Percentiles rank a stretch among this genome's conserved stretches.
phyloP scores from a whole-genome alignment of 345 rosid species.

The Brassica nigra region DNA sequence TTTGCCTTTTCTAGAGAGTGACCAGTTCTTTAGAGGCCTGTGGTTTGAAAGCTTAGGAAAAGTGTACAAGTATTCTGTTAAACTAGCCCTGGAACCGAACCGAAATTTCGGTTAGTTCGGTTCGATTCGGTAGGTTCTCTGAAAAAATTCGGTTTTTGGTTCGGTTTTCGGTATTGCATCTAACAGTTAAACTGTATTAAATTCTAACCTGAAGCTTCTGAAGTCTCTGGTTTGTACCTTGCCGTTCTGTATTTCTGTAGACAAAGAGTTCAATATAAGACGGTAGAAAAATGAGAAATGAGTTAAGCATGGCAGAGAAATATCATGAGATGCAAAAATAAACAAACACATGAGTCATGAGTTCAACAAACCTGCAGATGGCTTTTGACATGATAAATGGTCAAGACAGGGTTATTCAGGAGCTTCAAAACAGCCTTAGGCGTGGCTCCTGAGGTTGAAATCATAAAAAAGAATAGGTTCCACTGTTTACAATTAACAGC shows the following conservation, averaged over 20 bases:
- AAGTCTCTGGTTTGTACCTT: slow-evolving; percentile 75
- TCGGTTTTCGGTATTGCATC: too few species aligned
- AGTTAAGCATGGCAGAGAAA: slow-evolving; percentile 5
- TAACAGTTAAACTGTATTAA: neutral
- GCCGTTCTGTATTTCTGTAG: slow-evolving; percentile 91
- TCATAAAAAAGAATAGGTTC: neutral
- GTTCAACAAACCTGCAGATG: slow-evolving; percentile 73
- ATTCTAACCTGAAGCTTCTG: slow-evolving; percentile 52
- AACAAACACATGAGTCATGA: neutral
- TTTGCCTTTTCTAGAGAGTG: slow-evolving; percentile 6
- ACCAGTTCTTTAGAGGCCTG: neutral
- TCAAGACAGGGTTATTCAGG: slow-evolving; percentile 79
- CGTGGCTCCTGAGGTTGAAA: slow-evolving; percentile 77
- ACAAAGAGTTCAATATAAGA: slow-evolving; percentile 13
- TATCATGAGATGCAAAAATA: neutral
- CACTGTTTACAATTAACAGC: neutral
- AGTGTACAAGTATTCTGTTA: neutral
- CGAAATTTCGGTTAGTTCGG: too few species aligned
- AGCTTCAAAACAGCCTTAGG: slow-evolving; percentile 91
- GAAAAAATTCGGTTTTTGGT: too few species aligned
- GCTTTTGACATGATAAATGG: slow-evolving; percentile 97
- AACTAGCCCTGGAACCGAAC: too few species aligned
- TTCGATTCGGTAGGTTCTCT: too few species aligned
- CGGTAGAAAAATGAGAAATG: neutral
- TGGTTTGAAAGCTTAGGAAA: neutral